Evolutionary conservation across 371 early-diverging fungal species (phyloP).

Genomic region (Phascolomyces articulosus): DNA sequence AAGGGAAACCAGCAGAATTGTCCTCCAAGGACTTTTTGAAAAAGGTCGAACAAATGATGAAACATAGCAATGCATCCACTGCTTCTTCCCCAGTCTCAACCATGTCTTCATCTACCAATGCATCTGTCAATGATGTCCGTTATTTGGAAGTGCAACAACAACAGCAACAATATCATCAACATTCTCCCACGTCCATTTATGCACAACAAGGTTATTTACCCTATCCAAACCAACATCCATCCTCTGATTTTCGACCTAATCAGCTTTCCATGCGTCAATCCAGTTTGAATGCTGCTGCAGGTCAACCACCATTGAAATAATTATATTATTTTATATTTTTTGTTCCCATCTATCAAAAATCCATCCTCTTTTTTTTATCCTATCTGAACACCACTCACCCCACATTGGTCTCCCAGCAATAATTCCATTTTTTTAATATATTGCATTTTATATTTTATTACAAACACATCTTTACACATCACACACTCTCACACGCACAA

Average conservation of each 20-base stretch:
- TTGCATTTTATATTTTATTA: background rate
- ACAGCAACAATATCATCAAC: constrained; percentile 15
- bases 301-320: constrained; percentile 6
- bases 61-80: constrained; percentile 10
- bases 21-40: constrained; percentile 50
- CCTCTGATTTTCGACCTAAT: constrained; percentile 15
- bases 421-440: no score
- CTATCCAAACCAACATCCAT: constrained; percentile 31
- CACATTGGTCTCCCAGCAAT: no score
- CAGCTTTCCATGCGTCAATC: constrained; percentile 14
- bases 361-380: no score
- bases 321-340: background rate
- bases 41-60: constrained; percentile 45
- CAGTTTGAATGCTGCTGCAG: constrained; percentile 3
- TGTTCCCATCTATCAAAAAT: background rate
- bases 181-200: constrained; percentile 43
- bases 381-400: no score
- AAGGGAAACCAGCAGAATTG: constrained; percentile 27
- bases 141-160: constrained; percentile 13
- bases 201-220: constrained; percentile 45
- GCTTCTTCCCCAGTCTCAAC: background rate
- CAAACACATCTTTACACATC: no score
- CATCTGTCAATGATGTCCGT: constrained; percentile 14
- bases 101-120: constrained; percentile 11
- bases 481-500: no score